A percentile compares a stretch with the other conserved stretches of the same genome.
phyloP scores from a whole-genome alignment of 805 yeast species.

The Candida coquimbonensis region DNA sequence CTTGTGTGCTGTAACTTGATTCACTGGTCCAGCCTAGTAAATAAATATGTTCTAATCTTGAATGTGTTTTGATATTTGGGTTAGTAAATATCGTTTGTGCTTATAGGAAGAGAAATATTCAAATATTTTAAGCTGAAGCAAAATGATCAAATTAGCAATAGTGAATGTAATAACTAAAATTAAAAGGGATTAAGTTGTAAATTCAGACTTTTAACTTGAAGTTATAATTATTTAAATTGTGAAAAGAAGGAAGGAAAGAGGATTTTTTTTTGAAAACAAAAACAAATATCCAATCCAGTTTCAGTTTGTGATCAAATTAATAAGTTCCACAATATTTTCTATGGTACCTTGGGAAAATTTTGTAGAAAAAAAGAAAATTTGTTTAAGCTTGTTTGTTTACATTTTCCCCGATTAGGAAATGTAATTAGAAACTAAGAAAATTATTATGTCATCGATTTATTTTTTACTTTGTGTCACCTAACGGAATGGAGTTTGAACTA shows the following conservation, averaged over 20 bases:
- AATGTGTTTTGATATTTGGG: neutral
- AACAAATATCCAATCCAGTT: no score
- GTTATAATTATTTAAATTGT: no score
- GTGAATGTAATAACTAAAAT: no score
- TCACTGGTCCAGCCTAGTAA: slow-evolving; percentile 19
- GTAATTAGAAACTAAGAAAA: slow-evolving; percentile 5
- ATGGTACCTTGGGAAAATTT: no score
- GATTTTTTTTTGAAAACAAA: no score
- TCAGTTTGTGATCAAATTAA: no score
- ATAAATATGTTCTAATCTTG: slow-evolving; percentile 1
- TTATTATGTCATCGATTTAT: no score
- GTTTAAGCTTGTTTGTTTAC: slow-evolving; percentile 9
- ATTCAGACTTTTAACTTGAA: neutral
- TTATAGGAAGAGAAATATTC: neutral
- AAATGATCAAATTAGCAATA: slow-evolving; percentile 5
- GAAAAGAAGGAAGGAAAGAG: no score
- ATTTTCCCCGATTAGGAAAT: slow-evolving; percentile 15
- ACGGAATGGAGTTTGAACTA: no score
- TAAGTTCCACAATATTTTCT: no score
- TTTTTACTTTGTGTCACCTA: no score
- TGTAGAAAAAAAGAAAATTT: no score
- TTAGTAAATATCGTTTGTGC: neutral
- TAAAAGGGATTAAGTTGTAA: neutral
- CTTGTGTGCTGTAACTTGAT: slow-evolving; percentile 4
- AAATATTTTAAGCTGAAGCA: slow-evolving; percentile 4